Conservation (phyloP, 495 filamentous ascomycete genomes). For the Penicillium manginii region DNA sequence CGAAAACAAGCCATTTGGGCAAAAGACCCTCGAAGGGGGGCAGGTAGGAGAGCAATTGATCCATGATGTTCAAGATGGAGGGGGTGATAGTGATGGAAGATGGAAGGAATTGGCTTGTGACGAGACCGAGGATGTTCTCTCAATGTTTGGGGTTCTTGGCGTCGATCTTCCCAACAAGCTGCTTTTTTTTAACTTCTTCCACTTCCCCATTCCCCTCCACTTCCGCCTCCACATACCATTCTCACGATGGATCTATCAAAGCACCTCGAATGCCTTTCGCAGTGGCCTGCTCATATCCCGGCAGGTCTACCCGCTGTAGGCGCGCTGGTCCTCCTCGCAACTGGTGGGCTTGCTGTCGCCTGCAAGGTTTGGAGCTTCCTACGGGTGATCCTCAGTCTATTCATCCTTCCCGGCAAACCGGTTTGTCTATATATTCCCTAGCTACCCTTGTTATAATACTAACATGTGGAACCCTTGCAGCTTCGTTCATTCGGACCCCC, state of each 20-base stretch:
- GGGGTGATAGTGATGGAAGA: neutral
- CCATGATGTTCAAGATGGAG: constrained; percentile 27
- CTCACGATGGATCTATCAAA: constrained; percentile 45
- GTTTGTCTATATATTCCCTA: constrained; percentile 41
- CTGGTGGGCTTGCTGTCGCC: constrained; percentile 64
- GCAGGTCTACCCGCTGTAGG: constrained; percentile 44
- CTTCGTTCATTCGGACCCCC: constrained; percentile 88
- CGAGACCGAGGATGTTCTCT: constrained; percentile 24
- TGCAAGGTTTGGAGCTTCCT: constrained; percentile 62
- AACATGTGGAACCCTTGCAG: constrained; percentile 45
- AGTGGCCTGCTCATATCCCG: constrained; percentile 40
- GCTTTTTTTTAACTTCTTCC: constrained; percentile 20
- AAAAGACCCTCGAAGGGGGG: constrained; percentile 62
- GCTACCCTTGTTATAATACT: constrained; percentile 13
- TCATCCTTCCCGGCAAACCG: constrained; percentile 70
- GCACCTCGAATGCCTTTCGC: constrained; percentile 37
- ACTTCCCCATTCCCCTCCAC: constrained; percentile 12
- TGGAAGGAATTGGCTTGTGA: constrained; percentile 15
- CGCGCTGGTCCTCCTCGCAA: constrained; percentile 43
- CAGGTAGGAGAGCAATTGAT: constrained; percentile 43
- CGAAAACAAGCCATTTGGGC: constrained; percentile 70
- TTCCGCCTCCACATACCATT: neutral
- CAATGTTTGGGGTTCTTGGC: constrained; percentile 35
- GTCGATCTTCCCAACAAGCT: constrained; percentile 33
- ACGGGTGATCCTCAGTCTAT: constrained; percentile 70